These are phyloP conservation scores for Neonectria ditissima DNA, from an alignment of 2,329 filamentous ascomycete species.

Conservation along the genomic window DNA sequence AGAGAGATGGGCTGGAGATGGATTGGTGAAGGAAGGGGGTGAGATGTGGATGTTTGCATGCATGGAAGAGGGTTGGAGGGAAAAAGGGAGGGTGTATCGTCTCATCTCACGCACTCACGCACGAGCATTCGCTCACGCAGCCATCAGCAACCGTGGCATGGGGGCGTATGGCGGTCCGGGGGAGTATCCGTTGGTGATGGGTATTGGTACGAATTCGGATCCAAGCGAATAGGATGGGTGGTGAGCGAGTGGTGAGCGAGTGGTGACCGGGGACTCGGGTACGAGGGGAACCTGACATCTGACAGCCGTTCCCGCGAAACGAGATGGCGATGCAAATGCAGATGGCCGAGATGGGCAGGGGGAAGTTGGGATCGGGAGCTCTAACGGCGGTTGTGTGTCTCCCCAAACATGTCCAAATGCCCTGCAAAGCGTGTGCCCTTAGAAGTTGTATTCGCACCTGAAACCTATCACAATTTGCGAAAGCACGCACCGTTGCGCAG, in stretches of 20 bases:
- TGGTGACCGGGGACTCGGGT: slow-evolving; percentile 15
- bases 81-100: slow-evolving; percentile 14
- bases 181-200: background rate
- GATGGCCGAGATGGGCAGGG: slow-evolving; percentile 2
- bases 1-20: background rate
- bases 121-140: background rate
- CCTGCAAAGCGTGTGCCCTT: background rate
- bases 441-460: slow-evolving; percentile 1
- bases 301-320: background rate
- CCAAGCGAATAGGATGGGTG: background rate
- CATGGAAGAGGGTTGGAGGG: background rate
- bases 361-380: background rate
- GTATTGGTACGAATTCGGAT: background rate
- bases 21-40: background rate
- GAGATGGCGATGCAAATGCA: slow-evolving; percentile 13
- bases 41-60: background rate
- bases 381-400: background rate
- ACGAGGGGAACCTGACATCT: slow-evolving; percentile 12
- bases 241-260: background rate
- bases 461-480: background rate
- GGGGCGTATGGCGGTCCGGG: background rate
- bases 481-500: too few relatives aligned
- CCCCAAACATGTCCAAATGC: background rate
- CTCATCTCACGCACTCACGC: slow-evolving; percentile 3
- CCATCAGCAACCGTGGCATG: slow-evolving; percentile 2